phyloP scores from a whole-genome alignment of 2,329 filamentous ascomycete genomes.

The Dichotomopilus funicola region DNA sequence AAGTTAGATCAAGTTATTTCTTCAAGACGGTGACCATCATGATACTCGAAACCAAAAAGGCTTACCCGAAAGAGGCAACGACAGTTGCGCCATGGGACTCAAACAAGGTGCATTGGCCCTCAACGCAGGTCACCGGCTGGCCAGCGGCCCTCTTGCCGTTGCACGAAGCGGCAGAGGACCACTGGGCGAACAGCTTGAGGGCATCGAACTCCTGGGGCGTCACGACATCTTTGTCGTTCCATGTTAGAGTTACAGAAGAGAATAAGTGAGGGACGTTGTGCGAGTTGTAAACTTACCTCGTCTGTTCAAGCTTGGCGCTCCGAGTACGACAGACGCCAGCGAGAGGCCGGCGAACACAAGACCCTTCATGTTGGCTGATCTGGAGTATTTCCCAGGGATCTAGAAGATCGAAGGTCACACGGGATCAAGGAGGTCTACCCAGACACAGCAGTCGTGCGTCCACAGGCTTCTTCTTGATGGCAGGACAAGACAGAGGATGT shows the following conservation, averaged over 20 bases:
- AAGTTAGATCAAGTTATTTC: not conserved
- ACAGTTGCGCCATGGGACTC: conserved; percentile 38
- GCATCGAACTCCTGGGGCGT: conserved; percentile 3
- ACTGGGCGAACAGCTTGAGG: conserved; percentile 33
- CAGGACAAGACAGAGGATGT: not conserved
- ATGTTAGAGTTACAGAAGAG: conserved; percentile 7
- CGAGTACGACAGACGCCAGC: conserved; percentile 15
- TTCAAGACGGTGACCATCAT: not conserved
- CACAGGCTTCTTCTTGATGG: no score
- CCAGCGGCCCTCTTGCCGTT: conserved; percentile 19
- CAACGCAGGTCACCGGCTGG: conserved; percentile 27
- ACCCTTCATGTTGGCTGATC: conserved; percentile 13
- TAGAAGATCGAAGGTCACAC: not conserved
- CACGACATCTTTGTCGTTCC: not conserved
- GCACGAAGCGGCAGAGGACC: conserved; percentile 9
- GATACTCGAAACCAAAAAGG: conserved; percentile 9
- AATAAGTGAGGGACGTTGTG: not conserved
- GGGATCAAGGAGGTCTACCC: not conserved
- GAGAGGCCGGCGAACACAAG: conserved; percentile 14
- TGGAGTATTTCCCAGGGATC: not conserved
- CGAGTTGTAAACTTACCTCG: conserved; percentile 1
- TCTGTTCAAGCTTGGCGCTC: conserved; percentile 13
- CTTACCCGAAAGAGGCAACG: conserved; percentile 37
- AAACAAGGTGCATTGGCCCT: conserved; percentile 39
- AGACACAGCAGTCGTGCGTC: not conserved